Evolutionary conservation across 345 rosid genomes (phyloP).

Genomic region (Camelina sativa): DNA sequence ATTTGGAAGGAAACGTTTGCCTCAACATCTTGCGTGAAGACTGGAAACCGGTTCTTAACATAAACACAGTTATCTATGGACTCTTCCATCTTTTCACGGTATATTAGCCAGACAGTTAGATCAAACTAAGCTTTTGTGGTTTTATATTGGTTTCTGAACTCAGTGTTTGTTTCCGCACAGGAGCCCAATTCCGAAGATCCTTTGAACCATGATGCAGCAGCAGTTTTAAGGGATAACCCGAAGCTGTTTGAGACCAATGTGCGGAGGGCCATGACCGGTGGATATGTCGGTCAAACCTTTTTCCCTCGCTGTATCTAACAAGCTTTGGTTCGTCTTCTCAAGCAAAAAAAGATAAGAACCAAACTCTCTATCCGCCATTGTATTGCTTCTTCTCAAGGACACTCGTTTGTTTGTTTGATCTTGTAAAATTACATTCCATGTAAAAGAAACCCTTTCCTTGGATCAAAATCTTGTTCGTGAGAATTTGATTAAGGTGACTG

Average conservation of each 20-base stretch:
- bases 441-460: constrained; percentile 10
- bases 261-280: constrained; percentile 79
- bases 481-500: constrained; percentile 24
- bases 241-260: constrained; percentile 71
- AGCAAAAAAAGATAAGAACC: constrained; percentile 32
- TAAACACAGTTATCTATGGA: constrained; percentile 90
- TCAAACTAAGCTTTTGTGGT: constrained; percentile 14
- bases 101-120: constrained; percentile 1
- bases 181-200: constrained; percentile 96
- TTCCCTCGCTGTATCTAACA: constrained; percentile 71
- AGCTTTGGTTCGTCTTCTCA: constrained; percentile 35
- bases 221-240: constrained; percentile 84
- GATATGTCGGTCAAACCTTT: constrained; percentile 74
- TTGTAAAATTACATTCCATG: constrained; percentile 33
- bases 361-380: constrained; percentile 31
- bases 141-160: background rate
- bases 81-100: constrained; percentile 94
- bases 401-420: constrained; percentile 39
- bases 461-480: constrained; percentile 24
- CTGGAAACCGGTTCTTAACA: constrained; percentile 98
- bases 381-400: constrained; percentile 23
- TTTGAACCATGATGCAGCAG: constrained; percentile 91
- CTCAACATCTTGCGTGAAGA: constrained; percentile 93
- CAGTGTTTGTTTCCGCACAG: constrained; percentile 44
- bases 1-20: constrained; percentile 97